Base-by-base conservation (phyloP, 495 filamentous ascomycete genomes). In the Neurospora africana region DNA sequence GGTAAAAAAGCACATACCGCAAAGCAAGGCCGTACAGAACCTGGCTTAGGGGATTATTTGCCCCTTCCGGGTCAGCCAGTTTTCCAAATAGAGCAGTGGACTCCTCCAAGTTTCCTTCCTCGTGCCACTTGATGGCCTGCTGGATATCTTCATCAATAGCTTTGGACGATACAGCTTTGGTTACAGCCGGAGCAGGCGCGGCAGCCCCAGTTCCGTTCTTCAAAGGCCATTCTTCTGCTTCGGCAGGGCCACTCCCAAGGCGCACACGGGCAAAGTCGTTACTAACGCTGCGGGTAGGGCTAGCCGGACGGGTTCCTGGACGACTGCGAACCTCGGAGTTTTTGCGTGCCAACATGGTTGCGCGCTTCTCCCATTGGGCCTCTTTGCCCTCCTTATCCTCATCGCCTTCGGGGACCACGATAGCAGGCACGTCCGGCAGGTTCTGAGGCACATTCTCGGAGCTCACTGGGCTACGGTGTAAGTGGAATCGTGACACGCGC, bases 21-120 rank as follows among this genome's bases (percentile, higher is more conserved):
- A 98, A 81, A 47, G 95, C 95, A 58, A 99, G 92, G 23, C 95
- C 95, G 79, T 96, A 99, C 69, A 99, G 87, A 68, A 99, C 95
- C 81, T 99, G 95, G 77, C 93, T 94, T 76, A 99, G 85, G 21
- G 94, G 92, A 80, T 98, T 97, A 81, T 97, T 96, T 70, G 88
- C 86, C 30, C 92, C 93, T 72, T 91, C 88, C 23, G 91, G 92
- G 79, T 97, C 91, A 39, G 95, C 96, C 70, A 99, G 86, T 58
- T 87, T 86, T 21, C 90, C 93, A 82, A 99, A 98, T 86, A 98
- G 88, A 23, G 83, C 82, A 58, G 96, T 99, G 68, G 93, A 94
- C 76, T 82, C 82, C 76, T 91, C 89, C 47, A 95, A 84, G 70
- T 89, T 82, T 70, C 95, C 95, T 38, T 83, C 84, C 80, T 99